Evolutionary conservation across 345 rosid genomes (phyloP).

Genomic region (Arabis hirsuta): DNA sequence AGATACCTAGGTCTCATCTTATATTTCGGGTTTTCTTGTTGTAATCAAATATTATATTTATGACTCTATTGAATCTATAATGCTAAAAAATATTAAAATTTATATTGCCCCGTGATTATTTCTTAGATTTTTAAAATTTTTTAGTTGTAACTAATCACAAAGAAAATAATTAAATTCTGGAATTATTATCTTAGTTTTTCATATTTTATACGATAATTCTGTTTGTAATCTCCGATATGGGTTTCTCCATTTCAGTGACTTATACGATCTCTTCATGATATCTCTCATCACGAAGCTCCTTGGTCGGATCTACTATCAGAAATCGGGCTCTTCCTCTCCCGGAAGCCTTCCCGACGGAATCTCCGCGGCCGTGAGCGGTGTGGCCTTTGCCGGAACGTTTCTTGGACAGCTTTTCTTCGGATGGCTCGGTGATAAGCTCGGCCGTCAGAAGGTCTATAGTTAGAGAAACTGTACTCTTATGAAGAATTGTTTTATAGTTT

Average conservation of each 20-base stretch:
- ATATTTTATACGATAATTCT: too few species aligned
- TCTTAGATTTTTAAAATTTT: not conserved
- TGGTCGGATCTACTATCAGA: slow-evolving; percentile 67
- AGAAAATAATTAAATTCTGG: too few species aligned
- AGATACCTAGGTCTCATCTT: too few species aligned
- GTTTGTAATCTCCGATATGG: slow-evolving; percentile 81
- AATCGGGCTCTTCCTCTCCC: slow-evolving; percentile 54
- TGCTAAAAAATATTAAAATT: too few species aligned
- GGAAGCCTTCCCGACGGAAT: slow-evolving; percentile 63
- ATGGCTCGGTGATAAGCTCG: too few species aligned
- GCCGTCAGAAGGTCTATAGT: too few species aligned
- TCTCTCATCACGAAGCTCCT: slow-evolving; percentile 75
- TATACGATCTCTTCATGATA: slow-evolving; percentile 78
- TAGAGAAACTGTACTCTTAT: too few species aligned
- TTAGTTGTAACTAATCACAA: not conserved
- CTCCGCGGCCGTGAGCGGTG: slow-evolving; percentile 70
- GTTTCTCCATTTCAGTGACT: slow-evolving; percentile 85
- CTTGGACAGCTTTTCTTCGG: slow-evolving; percentile 80
- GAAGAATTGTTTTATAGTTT: too few species aligned
- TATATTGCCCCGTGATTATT: not conserved
- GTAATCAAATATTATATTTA: too few species aligned
- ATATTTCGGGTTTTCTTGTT: too few species aligned
- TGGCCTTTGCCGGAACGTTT: slow-evolving; percentile 75
- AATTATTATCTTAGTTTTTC: too few species aligned
- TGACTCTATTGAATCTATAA: too few species aligned